Evolutionary conservation across 1,284 basidiomycete species (phyloP).

Genomic region (Cryptococcus maquisensis): DNA sequence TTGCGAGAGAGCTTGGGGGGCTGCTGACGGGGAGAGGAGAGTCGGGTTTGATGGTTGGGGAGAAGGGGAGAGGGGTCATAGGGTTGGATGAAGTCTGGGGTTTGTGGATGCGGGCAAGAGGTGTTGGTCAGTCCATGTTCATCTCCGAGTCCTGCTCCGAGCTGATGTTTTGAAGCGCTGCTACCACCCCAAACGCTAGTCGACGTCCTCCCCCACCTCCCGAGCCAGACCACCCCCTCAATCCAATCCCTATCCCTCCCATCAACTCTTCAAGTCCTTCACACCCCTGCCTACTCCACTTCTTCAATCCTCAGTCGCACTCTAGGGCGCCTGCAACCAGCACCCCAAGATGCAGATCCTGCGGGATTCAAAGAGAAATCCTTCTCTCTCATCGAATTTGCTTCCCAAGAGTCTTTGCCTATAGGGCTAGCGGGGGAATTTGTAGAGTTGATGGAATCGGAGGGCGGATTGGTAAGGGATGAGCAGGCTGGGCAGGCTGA

Average conservation of each 20-base stretch:
- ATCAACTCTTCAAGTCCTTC: slow-evolving; percentile 72
- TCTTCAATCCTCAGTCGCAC: slow-evolving; percentile 64
- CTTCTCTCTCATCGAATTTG: slow-evolving; percentile 56
- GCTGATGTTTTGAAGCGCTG: slow-evolving; percentile 56
- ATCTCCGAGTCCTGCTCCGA: background rate
- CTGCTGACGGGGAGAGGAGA: slow-evolving; percentile 54
- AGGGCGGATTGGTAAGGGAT: slow-evolving; percentile 64
- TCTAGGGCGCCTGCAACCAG: slow-evolving; percentile 51
- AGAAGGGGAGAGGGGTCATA: background rate
- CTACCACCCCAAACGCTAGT: slow-evolving; percentile 82
- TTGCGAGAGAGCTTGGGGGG: slow-evolving; percentile 76
- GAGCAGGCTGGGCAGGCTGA: slow-evolving; percentile 55
- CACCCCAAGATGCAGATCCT: background rate
- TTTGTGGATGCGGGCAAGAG: slow-evolving; percentile 91
- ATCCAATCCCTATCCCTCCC: slow-evolving; percentile 66
- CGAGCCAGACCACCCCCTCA: slow-evolving; percentile 62
- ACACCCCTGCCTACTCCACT: slow-evolving; percentile 70
- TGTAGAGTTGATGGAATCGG: slow-evolving; percentile 64
- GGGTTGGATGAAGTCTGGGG: slow-evolving; percentile 65
- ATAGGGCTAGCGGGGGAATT: slow-evolving; percentile 70
- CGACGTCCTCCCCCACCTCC: slow-evolving; percentile 65
- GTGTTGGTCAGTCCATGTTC: slow-evolving; percentile 65
- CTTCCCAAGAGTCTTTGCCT: slow-evolving; percentile 63
- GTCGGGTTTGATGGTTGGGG: background rate
- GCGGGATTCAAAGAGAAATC: slow-evolving; percentile 25